Evolutionary conservation across 495 filamentous ascomycete genomes (phyloP), one percentile per base, ranked within the genome.

Genomic region (Oidiodendron maius): DNA sequence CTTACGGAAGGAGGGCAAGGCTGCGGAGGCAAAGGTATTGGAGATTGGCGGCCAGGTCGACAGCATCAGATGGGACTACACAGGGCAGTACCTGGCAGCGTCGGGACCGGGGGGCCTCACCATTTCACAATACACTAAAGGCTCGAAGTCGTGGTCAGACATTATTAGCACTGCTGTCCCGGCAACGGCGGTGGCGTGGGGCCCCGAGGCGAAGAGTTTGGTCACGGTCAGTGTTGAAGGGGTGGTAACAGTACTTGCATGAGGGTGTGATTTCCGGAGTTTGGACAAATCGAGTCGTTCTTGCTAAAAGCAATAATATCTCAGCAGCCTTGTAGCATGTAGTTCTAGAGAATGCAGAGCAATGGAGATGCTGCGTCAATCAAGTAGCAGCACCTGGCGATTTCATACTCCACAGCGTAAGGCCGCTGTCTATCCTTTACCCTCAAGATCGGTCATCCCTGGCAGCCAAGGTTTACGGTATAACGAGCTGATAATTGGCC

Each of bases 41-140:
- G 89, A 96, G 36, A 84, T 86, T 46, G 91, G 89, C 30, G 82
- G 78, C 52, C 74, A 77, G 37, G 78, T 95, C 41, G 72, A 81
- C 38, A 76, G 75, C 21, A 72, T 96, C 48, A 70, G 74, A 40
- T 98, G 89, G 89, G 93, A 98, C 59, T 96, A 95, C 70, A 93
- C 86, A 16, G 93, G 91, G 18, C 93, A 97, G 63, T 98, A 86
- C 67, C 75, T 97, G 15, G 83, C 91, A 15, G 83, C 85, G 16
- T 86, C 78, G 13, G 94, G 94, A 0, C 77, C 86, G 1, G 80
- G 82, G 37, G 89, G 89, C 5, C 69, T 96, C 39, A 85, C 84
- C 23, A 87, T 98, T 44, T 88, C 91, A 61, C 83, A 91, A 54
- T 98, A 93, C 64, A 70, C 74, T 32, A 97, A 96, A 71, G 63